These are phyloP conservation scores for Tremellales sp. DNA, from an alignment of 1,284 basidiomycete genomes.

Conservation along the genomic window DNA sequence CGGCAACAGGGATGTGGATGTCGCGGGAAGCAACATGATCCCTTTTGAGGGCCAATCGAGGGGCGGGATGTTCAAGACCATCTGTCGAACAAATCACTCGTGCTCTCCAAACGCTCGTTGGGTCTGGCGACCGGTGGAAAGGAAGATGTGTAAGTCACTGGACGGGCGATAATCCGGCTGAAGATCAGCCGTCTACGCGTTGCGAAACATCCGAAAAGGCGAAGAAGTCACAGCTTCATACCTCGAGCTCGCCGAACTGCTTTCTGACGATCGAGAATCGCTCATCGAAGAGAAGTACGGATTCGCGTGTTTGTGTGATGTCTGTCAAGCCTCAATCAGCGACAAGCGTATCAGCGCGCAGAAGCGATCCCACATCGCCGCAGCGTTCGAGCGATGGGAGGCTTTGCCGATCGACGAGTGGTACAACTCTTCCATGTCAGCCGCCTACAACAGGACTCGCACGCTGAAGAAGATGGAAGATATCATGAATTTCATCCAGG, in stretches of 20 bases:
- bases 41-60: not conserved
- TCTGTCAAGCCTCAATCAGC: too few relatives aligned
- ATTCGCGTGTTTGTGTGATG: too few relatives aligned
- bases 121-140: not conserved
- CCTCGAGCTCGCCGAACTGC: not conserved
- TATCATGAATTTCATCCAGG: not conserved
- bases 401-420: not conserved
- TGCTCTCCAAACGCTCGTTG: not conserved
- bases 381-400: not conserved
- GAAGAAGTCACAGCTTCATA: conserved; percentile 22
- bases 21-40: not conserved
- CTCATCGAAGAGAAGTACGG: not conserved
- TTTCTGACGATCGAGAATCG: too few relatives aligned
- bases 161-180: too few relatives aligned
- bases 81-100: conserved; percentile 1
- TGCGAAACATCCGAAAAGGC: conserved; percentile 5
- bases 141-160: conserved; percentile 12
- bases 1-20: not conserved
- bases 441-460: not conserved
- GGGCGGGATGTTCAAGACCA: not conserved
- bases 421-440: not conserved
- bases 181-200: conserved; percentile 14
- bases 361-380: not conserved
- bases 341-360: too few relatives aligned
- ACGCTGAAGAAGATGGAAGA: not conserved